phyloP scores from a whole-genome alignment of 129 eudicot species.

The Flaveria robusta region DNA sequence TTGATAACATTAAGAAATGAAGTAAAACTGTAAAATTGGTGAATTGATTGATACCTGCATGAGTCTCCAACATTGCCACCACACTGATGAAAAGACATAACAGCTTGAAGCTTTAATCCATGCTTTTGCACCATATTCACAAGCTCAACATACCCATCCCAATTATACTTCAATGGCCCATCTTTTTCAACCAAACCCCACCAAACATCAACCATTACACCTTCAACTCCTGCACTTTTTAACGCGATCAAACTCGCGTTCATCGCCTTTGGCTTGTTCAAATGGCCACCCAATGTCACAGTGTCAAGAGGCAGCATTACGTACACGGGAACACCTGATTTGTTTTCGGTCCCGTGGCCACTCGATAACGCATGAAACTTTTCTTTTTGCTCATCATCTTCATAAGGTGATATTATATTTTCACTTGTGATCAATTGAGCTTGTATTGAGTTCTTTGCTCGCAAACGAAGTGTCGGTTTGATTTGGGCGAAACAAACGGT shows the following conservation, averaged over 20 bases:
- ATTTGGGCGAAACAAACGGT: constrained; percentile 53
- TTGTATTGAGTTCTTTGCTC: constrained; percentile 41
- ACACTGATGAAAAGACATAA: constrained; percentile 98
- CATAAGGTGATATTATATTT: constrained; percentile 29
- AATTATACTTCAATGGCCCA: constrained; percentile 79
- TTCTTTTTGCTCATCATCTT: constrained; percentile 46
- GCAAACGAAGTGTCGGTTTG: constrained; percentile 52
- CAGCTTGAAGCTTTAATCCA: constrained; percentile 95
- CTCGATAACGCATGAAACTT: constrained; percentile 44
- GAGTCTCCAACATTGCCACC: constrained; percentile 99
- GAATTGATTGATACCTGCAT: constrained; percentile 67
- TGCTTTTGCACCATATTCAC: constrained; percentile 80
- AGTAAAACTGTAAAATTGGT: neutral
- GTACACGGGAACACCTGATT: constrained; percentile 67
- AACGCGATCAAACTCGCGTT: constrained; percentile 91
- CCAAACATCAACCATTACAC: constrained; percentile 96
- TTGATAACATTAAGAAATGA: neutral
- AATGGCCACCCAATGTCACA: constrained; percentile 51
- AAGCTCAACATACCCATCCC: constrained; percentile 95
- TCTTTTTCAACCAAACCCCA: constrained; percentile 98
- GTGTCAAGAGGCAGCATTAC: constrained; percentile 97
- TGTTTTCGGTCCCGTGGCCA: constrained; percentile 28
- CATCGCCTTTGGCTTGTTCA: constrained; percentile 76
- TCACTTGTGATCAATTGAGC: constrained; percentile 34
- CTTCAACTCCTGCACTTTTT: constrained; percentile 82